Percentiles rank a stretch among this genome's conserved stretches.
These are phyloP conservation scores for Fulvia fulva DNA, from an alignment of 2,329 filamentous ascomycete genomes.

Conservation along the genomic window DNA sequence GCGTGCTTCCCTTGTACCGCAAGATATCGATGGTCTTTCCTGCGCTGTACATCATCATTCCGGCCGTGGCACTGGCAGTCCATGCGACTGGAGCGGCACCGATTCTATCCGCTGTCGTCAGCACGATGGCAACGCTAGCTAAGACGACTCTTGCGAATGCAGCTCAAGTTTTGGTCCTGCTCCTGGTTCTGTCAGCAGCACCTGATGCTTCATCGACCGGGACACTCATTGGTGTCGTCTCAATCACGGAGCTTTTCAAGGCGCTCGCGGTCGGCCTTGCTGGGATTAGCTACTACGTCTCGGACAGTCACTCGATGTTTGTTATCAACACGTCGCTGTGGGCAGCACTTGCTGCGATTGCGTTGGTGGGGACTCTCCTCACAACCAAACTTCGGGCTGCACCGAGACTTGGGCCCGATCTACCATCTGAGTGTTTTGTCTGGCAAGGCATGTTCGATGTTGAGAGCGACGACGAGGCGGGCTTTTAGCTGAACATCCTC, in stretches of 20 bases:
- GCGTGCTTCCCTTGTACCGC: slow-evolving; percentile 44
- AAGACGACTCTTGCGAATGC: slow-evolving; percentile 43
- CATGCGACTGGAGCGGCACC: slow-evolving; percentile 28
- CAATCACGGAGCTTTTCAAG: slow-evolving; percentile 45
- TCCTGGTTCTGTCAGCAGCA: slow-evolving; percentile 47
- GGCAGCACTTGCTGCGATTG: slow-evolving; percentile 40
- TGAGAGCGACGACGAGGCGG: slow-evolving; percentile 29
- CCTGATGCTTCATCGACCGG: slow-evolving; percentile 46
- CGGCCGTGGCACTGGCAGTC: slow-evolving; percentile 37
- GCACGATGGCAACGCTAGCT: slow-evolving; percentile 39
- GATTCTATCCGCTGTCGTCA: slow-evolving; percentile 37
- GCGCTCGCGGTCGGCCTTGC: slow-evolving; percentile 45
- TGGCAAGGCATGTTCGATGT: slow-evolving; percentile 48
- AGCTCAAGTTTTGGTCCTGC: slow-evolving; percentile 41
- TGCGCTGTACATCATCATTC: slow-evolving; percentile 38
- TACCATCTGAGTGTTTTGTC: slow-evolving; percentile 40
- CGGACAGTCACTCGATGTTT: slow-evolving; percentile 41
- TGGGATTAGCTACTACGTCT: slow-evolving; percentile 45
- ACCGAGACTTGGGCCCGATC: slow-evolving; percentile 43
- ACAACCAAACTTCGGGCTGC: slow-evolving; percentile 45
- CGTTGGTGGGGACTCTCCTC: slow-evolving; percentile 39
- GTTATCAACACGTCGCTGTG: slow-evolving; percentile 45
- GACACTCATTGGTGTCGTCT: slow-evolving; percentile 47
- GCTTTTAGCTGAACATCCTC: slow-evolving; percentile 15
- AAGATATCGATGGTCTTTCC: slow-evolving; percentile 39